phyloP scores from a whole-genome alignment of 768 basidiomycete species.

The Mycena galopus region DNA sequence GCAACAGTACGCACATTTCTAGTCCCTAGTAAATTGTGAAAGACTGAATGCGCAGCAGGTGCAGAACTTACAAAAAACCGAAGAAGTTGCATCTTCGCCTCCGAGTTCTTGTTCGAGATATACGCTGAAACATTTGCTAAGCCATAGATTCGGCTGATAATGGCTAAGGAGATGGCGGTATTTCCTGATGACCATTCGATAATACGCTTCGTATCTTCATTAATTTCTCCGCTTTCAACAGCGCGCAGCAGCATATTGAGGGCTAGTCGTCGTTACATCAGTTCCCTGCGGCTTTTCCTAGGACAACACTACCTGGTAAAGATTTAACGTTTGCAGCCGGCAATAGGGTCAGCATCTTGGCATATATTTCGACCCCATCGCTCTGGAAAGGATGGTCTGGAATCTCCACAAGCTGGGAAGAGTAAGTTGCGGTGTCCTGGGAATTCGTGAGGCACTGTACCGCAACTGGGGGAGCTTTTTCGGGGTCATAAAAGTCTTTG shows the following conservation, averaged over 20 bases:
- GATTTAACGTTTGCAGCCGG: conserved; percentile 32
- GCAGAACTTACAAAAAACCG: conserved; percentile 28
- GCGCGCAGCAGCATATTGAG: conserved; percentile 33
- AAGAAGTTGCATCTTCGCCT: conserved; percentile 29
- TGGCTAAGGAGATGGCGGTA: conserved; percentile 31
- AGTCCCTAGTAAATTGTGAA: neutral
- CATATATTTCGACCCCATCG: conserved; percentile 27
- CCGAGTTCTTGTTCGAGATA: conserved; percentile 32
- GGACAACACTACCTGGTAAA: conserved; percentile 10
- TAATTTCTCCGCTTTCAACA: conserved; percentile 26
- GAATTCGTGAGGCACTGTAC: conserved; percentile 1
- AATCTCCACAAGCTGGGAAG: conserved; percentile 31
- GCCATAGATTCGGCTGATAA: conserved; percentile 27
- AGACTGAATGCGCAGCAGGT: neutral
- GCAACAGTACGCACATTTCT: neutral
- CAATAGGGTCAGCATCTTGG: conserved; percentile 32
- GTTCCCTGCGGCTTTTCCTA: no score
- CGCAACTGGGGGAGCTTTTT: conserved; percentile 22
- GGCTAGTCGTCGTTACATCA: neutral
- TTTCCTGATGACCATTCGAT: conserved; percentile 34
- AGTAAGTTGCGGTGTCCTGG: neutral
- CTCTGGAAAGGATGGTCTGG: conserved; percentile 26
- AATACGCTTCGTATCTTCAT: conserved; percentile 25
- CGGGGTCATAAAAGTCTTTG: conserved; percentile 29
- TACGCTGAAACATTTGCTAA: conserved; percentile 27